These are phyloP conservation scores for Alternaria conjuncta DNA, from an alignment of 2,329 filamentous ascomycete genomes.

Conservation along the genomic window DNA sequence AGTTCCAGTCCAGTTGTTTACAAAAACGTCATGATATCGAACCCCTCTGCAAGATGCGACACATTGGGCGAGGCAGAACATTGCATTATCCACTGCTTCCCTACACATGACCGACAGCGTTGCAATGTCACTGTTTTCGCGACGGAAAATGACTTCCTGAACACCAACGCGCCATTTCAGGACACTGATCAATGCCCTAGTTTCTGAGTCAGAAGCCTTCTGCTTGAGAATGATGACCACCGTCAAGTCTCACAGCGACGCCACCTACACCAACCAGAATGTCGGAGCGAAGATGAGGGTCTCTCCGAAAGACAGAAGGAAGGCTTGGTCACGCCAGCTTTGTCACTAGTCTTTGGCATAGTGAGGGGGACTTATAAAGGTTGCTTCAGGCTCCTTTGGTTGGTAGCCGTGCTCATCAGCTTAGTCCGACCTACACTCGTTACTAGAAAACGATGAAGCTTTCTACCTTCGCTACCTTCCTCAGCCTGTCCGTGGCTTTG, in stretches of 20 bases:
- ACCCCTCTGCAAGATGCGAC: not conserved
- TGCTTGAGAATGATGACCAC: not conserved
- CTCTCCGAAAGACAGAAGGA: not conserved
- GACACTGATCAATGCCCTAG: not conserved
- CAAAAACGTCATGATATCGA: not conserved
- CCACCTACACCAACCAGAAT: constrained; percentile 4
- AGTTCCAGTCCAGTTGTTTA: not conserved
- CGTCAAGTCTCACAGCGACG: constrained; percentile 7
- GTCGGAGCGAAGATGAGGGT: not conserved
- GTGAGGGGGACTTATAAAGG: constrained; percentile 7
- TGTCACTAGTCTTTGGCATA: not conserved
- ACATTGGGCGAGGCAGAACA: not conserved
- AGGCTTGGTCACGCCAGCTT: not conserved
- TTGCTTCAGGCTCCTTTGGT: not conserved
- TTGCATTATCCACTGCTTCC: not conserved
- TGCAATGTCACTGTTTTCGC: not conserved
- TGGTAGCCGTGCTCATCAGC: constrained; percentile 1
- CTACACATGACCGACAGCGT: not conserved
- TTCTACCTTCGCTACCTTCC: constrained; percentile 12
- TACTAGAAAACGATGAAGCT: constrained; percentile 33
- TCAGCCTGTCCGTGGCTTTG: constrained; percentile 14
- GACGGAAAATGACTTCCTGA: not conserved
- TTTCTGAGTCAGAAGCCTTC: not conserved
- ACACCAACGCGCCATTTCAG: not conserved
- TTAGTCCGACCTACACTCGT: not conserved